Evolutionary conservation across 1,284 basidiomycete species (phyloP).

Genomic region (Trichosporon sp.): DNA sequence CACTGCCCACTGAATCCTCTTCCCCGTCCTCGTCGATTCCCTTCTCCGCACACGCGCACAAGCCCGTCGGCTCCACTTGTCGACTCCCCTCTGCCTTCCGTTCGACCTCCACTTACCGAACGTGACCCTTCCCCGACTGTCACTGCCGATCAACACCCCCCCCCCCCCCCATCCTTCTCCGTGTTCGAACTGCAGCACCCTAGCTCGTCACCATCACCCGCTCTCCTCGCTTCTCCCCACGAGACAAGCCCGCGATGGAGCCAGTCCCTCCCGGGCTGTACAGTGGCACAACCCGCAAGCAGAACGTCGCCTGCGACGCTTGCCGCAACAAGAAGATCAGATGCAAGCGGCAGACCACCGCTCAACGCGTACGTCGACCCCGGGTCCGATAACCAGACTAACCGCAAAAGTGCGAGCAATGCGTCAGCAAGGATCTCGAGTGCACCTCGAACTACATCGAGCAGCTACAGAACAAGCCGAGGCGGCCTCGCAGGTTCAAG

Average conservation of each 20-base stretch:
- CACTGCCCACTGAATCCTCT: too few species aligned
- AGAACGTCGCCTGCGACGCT: conserved; percentile 85
- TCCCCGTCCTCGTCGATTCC: background rate
- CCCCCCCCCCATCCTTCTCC: background rate
- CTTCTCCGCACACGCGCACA: too few species aligned
- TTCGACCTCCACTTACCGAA: background rate
- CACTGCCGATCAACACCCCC: background rate
- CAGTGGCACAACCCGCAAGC: conserved; percentile 53
- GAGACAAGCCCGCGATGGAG: conserved; percentile 7
- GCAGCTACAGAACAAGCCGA: conserved; percentile 32
- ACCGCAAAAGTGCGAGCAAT: conserved; percentile 41
- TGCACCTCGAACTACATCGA: conserved; percentile 44
- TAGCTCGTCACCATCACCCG: background rate
- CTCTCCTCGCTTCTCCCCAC: background rate
- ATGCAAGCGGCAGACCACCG: conserved; percentile 24
- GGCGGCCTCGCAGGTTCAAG: conserved; percentile 22
- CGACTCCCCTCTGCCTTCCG: background rate
- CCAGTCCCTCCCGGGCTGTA: conserved; percentile 12
- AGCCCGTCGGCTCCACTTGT: background rate
- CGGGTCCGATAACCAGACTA: background rate
- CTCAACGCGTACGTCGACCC: conserved; percentile 15
- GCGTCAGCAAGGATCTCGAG: conserved; percentile 27
- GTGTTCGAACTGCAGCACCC: too few species aligned
- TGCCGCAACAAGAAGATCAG: conserved; percentile 54
- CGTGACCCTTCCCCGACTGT: too few species aligned